Conservation (phyloP, 257 asterid species). For the Solanum gracilifrons region DNA sequence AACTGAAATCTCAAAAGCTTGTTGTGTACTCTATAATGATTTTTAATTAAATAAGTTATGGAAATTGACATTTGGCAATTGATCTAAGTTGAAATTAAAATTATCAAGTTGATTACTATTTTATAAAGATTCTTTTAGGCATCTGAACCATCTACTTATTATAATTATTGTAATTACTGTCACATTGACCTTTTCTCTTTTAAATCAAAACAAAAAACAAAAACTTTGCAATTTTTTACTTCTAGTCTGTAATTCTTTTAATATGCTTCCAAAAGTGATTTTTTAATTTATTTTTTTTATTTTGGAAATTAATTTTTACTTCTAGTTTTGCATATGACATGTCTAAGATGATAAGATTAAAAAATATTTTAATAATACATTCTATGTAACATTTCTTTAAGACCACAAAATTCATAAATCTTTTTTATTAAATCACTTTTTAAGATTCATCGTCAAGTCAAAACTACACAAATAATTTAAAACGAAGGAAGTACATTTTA, state of each 20-base stretch:
- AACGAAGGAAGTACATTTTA: too few relatives aligned
- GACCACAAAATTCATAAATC: rapidly evolving
- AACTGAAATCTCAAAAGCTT: background rate
- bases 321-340: too few relatives aligned
- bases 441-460: too few relatives aligned
- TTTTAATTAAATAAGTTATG: background rate
- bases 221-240: too few relatives aligned
- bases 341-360: too few relatives aligned
- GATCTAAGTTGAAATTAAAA: background rate
- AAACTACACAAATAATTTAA: too few relatives aligned
- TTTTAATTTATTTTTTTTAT: too few relatives aligned
- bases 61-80: background rate
- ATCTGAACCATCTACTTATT: background rate
- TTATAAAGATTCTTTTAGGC: background rate
- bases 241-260: background rate
- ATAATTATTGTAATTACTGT: background rate
- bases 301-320: background rate
- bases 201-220: too few relatives aligned
- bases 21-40: background rate
- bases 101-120: background rate
- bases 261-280: background rate
- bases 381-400: background rate
- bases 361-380: rapidly evolving
- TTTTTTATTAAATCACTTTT: too few relatives aligned
- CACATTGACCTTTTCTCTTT: background rate